Evolutionary conservation across 768 basidiomycete species (phyloP).

Genomic region (Sporobolomyces roseus): DNA sequence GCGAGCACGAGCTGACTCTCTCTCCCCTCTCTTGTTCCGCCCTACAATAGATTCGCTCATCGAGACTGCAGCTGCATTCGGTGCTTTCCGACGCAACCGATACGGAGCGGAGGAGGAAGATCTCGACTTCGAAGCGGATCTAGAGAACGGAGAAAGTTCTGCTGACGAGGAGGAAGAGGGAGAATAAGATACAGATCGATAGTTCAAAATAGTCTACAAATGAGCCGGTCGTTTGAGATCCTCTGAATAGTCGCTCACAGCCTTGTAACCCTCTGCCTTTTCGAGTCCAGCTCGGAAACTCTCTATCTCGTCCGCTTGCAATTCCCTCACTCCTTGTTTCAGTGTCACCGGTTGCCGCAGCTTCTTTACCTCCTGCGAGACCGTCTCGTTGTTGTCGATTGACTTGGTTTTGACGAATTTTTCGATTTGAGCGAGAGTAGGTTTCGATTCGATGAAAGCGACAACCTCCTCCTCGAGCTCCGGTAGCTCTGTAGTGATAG

Average conservation of each 20-base stretch:
- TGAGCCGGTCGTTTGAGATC: background rate
- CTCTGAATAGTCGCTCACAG: background rate
- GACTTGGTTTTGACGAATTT: background rate
- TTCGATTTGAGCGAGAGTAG: background rate
- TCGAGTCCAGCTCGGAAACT: conserved; percentile 3
- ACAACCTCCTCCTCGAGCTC: background rate
- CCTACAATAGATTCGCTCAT: conserved; percentile 13
- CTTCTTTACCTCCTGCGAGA: background rate
- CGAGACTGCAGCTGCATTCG: conserved; percentile 37
- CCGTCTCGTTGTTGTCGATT: background rate
- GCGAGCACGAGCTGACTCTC: too few relatives aligned
- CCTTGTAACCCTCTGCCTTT: background rate
- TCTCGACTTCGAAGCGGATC: conserved; percentile 19
- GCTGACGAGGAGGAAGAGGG: background rate
- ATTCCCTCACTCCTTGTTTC: background rate
- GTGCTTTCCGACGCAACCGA: conserved; percentile 26
- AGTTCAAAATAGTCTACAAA: background rate
- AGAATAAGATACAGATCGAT: background rate
- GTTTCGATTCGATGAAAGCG: conserved; percentile 3
- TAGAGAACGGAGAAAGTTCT: background rate
- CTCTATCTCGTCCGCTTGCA: background rate
- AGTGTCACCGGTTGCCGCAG: background rate
- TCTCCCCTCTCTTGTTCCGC: background rate
- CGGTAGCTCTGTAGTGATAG: background rate
- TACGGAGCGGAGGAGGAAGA: conserved; percentile 35